Percentiles rank a stretch among this genome's conserved stretches.
Conservation (phyloP, 257 asterid genomes). For the Scutellaria barbata region DNA sequence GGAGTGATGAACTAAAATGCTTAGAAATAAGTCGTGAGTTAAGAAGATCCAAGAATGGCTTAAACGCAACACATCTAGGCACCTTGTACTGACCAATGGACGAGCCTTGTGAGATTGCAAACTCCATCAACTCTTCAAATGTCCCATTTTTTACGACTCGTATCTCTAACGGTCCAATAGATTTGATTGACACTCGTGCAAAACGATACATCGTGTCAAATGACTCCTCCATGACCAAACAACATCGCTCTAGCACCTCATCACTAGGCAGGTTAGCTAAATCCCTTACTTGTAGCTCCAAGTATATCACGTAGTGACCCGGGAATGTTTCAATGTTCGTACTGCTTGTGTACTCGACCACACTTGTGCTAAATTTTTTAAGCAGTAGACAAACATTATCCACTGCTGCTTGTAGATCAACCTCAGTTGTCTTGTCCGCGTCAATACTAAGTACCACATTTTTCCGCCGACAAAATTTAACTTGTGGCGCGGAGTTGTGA, state of each 20-base stretch:
- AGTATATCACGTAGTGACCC: constrained; percentile 45
- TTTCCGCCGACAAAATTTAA: constrained; percentile 38
- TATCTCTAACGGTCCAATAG: constrained; percentile 49
- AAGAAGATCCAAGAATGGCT: constrained; percentile 35
- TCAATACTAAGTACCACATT: constrained; percentile 48
- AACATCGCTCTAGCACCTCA: constrained; percentile 36
- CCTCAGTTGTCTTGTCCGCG: constrained; percentile 48
- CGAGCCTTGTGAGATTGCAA: constrained; percentile 43
- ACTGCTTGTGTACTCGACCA: constrained; percentile 50
- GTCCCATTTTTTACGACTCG: constrained; percentile 44
- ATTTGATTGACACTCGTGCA: constrained; percentile 29
- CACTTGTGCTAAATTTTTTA: constrained; percentile 4
- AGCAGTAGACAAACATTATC: constrained; percentile 38
- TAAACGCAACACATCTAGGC: constrained; percentile 38
- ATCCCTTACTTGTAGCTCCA: too few species aligned
- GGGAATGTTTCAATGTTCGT: constrained; percentile 38
- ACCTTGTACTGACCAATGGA: constrained; percentile 49
- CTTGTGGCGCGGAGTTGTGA: constrained; percentile 47
- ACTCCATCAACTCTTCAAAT: constrained; percentile 45
- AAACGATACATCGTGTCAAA: constrained; percentile 35
- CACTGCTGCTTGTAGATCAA: constrained; percentile 45
- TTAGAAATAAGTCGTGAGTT: constrained; percentile 37
- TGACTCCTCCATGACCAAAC: constrained; percentile 48
- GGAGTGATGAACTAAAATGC: constrained; percentile 39
- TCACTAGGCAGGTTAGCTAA: constrained; percentile 17